Conservation (phyloP, 148 eudicot genomes). For the Cornus suecica region DNA sequence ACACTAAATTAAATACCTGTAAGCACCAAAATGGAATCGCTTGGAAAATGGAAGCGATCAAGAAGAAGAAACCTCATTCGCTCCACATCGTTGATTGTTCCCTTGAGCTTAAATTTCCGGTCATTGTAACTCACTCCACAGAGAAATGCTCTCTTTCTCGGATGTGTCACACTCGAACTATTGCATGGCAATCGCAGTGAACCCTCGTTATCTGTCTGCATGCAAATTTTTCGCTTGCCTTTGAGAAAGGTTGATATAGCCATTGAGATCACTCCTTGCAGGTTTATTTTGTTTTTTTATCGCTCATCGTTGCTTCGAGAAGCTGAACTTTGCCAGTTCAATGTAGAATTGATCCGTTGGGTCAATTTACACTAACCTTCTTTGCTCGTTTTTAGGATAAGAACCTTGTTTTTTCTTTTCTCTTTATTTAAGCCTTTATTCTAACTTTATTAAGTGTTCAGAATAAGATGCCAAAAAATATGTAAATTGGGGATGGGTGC, state of each 20-base stretch:
- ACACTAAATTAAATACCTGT: conserved; percentile 63
- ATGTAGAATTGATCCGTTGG: not conserved
- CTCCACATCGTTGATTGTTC: conserved; percentile 52
- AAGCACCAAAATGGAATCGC: conserved; percentile 41
- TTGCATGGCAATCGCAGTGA: not conserved
- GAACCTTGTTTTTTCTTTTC: too few species aligned
- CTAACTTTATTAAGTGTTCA: not conserved
- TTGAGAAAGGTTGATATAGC: too few species aligned
- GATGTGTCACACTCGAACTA: not conserved
- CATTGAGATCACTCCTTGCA: not conserved
- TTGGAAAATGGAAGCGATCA: conserved; percentile 34
- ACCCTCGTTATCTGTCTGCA: not conserved
- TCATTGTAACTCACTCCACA: conserved; percentile 67
- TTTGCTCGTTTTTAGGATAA: too few species aligned
- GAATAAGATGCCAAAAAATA: not conserved
- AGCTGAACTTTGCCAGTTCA: not conserved
- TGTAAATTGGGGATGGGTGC: not conserved
- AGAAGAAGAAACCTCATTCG: conserved; percentile 44
- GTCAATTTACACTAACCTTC: not conserved
- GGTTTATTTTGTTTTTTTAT: not conserved
- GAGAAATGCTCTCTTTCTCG: conserved; percentile 55
- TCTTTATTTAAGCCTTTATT: not conserved
- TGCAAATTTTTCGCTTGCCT: not conserved
- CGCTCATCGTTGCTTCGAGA: not conserved
- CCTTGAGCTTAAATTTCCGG: conserved; percentile 50